Evolutionary conservation across 2,329 filamentous ascomycete genomes (phyloP), one percentile per base, ranked within the genome.

Genomic region (Penicillium brevicompactum): DNA sequence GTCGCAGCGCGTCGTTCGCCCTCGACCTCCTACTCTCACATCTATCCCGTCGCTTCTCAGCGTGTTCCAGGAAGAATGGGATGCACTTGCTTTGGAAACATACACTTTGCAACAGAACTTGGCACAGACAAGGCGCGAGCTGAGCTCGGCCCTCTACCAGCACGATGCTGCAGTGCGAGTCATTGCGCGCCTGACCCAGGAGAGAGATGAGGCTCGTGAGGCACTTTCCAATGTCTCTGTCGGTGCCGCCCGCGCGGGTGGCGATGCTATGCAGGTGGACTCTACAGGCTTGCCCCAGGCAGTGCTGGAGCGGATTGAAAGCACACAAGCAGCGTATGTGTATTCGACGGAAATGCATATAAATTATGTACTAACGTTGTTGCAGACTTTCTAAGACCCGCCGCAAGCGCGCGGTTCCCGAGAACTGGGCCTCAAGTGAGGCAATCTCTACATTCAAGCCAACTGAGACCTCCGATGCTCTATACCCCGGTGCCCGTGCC

Each of bases 51-150:
- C 94, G 16, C 85, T 99, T 53, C 88, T 99, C 53, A 89, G 91
- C 47, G 89, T 92, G 38, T 97, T 99, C 74, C 94, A 99, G 74
- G 96, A 96, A 74, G 94, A 99, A 81, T 99, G 94, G 94, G 94
- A 99, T 73, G 88, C 92, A 8, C 79, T 97, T 43, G 91, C 93
- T 11, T 81, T 97, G 34, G 94, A 99, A 78, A 90, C 91, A 48
- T 97, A 92, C 74, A 94, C 91, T 64, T 79, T 97, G 57, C 89
- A 90, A 77, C 90, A 97, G 74, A 91, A 96, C 71, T 81, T 99
- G 59, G 84, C 88, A 49, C 90, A 96, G 72, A 96, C 92, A 41
- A 84, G 93, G 62, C 92, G 97, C 77, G 94, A 99, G 79, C 85
- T 99, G 53, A 91, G 91, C 53, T 94, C 91, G 1, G 91, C 94